Conservation (phyloP, 768 basidiomycete genomes). For the Piloderma croceum region DNA sequence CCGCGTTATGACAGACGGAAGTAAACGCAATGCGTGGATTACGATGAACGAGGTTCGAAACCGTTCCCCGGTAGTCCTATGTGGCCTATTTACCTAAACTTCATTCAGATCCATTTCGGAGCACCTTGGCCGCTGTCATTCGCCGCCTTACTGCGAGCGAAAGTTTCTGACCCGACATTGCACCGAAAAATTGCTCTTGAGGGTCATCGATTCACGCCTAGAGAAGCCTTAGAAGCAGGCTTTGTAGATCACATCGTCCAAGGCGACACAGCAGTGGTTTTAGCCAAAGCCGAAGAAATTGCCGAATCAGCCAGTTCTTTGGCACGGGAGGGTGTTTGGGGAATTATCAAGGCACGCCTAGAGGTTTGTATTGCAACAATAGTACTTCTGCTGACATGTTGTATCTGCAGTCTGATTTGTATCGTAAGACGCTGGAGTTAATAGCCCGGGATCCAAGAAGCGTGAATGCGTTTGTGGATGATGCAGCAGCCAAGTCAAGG, state of each 20-base stretch:
- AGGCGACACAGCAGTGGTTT: conserved; percentile 49
- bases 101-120: conserved; percentile 69
- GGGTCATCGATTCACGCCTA: conserved; percentile 71
- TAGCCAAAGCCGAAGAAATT: conserved; percentile 59
- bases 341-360: conserved; percentile 58
- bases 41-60: conserved; percentile 92
- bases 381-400: not conserved
- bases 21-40: conserved; percentile 71
- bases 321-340: conserved; percentile 62
- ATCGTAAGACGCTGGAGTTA: conserved; percentile 45
- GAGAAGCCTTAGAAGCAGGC: conserved; percentile 60
- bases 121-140: conserved; percentile 76
- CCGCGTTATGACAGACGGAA: conserved; percentile 82
- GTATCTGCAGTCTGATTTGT: conserved; percentile 44
- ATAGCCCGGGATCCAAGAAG: conserved; percentile 34
- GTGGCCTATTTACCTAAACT: not conserved
- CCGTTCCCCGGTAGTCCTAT: conserved; percentile 1
- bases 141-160: conserved; percentile 54
- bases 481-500: conserved; percentile 39
- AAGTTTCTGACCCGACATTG: conserved; percentile 52
- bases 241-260: conserved; percentile 67
- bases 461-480: conserved; percentile 35
- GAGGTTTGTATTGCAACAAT: not conserved
- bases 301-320: conserved; percentile 47
- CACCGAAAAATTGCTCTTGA: conserved; percentile 74